phyloP scores from a whole-genome alignment of 257 asterid species.

The Haberlea rhodopensis region DNA sequence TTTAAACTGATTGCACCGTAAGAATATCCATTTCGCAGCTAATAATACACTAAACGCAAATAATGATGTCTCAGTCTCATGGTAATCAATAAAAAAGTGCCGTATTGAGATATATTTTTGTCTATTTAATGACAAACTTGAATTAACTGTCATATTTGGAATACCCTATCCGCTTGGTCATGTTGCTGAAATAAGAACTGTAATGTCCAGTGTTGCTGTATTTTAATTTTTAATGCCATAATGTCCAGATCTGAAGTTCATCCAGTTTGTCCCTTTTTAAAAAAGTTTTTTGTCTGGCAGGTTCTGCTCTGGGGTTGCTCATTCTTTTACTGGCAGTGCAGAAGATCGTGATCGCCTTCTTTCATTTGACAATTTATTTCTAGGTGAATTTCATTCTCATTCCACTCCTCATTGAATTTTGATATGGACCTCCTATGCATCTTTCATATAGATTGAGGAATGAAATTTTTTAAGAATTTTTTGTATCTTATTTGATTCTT shows the following conservation, averaged over 20 bases:
- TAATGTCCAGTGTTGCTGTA: slow-evolving; percentile 2
- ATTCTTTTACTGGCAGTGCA: slow-evolving; percentile 89
- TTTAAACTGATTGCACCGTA: slow-evolving; percentile 18
- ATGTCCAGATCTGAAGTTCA: slow-evolving; percentile 7
- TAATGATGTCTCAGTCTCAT: background rate
- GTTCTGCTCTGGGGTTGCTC: slow-evolving; percentile 82
- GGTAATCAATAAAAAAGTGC: background rate
- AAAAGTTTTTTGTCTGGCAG: slow-evolving; percentile 37
- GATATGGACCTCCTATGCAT: slow-evolving; percentile 20
- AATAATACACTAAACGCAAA: slow-evolving; percentile 13
- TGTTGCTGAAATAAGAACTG: background rate
- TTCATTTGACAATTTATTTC: slow-evolving; percentile 57
- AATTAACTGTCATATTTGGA: background rate
- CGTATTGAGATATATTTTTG: background rate
- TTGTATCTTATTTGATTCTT: slow-evolving; percentile 17
- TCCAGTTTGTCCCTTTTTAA: slow-evolving; percentile 9
- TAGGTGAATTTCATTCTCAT: slow-evolving; percentile 48
- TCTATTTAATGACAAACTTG: background rate
- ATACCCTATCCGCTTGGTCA: background rate
- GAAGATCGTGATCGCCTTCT: slow-evolving; percentile 81
- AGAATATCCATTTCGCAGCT: slow-evolving; percentile 11
- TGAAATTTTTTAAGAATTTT: background rate
- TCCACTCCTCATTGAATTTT: slow-evolving; percentile 19
- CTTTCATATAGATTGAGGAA: background rate
- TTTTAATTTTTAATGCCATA: slow-evolving; percentile 11